These are phyloP conservation scores for Pezicula radicicola DNA, from an alignment of 2,329 filamentous ascomycete species.

Conservation along the genomic window DNA sequence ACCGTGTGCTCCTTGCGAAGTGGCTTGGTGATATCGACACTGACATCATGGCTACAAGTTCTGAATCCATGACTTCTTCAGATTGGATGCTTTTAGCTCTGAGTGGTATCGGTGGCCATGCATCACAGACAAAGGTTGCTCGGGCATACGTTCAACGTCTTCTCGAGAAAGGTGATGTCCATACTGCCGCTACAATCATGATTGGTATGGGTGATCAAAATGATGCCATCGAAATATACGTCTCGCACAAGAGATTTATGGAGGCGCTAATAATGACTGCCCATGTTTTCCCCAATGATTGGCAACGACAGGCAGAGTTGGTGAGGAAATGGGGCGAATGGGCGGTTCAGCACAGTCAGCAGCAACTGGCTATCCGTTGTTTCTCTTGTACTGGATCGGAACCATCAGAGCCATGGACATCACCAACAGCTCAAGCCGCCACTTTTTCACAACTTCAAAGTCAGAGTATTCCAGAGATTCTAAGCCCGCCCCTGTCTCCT, in stretches of 20 bases:
- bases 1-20: conserved; percentile 79
- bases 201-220: conserved; percentile 89
- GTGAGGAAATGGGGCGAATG: conserved; percentile 94
- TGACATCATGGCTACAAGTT: conserved; percentile 76
- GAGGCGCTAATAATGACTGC: conserved; percentile 89
- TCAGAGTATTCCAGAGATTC: conserved; percentile 55
- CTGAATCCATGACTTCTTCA: conserved; percentile 84
- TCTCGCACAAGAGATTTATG: conserved; percentile 87
- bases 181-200: conserved; percentile 89
- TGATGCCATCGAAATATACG: conserved; percentile 94
- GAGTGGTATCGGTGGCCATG: conserved; percentile 76
- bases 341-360: conserved; percentile 81
- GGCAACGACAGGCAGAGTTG: conserved; percentile 85
- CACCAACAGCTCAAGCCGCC: conserved; percentile 69
- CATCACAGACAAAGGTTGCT: conserved; percentile 84
- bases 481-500: conserved; percentile 73
- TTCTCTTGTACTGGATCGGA: conserved; percentile 90
- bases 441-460: conserved; percentile 56
- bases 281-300: conserved; percentile 77
- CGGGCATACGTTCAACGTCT: conserved; percentile 88
- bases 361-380: conserved; percentile 86
- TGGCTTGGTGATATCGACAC: conserved; percentile 87
- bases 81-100: conserved; percentile 97
- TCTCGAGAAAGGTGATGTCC: conserved; percentile 84
- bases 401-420: conserved; percentile 82